A percentile compares a stretch with the other conserved stretches of the same genome.
These are phyloP conservation scores for Venturia oleaginea DNA, from an alignment of 2,329 filamentous ascomycete species.

Conservation along the genomic window DNA sequence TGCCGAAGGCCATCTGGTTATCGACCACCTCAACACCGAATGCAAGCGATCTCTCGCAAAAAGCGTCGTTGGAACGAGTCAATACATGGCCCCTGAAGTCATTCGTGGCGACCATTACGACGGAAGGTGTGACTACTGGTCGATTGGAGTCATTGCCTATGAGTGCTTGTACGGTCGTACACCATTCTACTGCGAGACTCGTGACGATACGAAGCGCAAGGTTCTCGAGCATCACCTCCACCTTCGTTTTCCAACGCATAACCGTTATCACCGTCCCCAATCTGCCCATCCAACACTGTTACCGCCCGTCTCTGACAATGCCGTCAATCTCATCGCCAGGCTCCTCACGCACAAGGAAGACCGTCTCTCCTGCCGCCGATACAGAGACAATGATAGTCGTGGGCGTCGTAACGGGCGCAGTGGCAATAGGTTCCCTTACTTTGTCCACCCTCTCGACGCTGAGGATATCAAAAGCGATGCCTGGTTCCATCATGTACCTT, in stretches of 20 bases:
- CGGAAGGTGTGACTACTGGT: constrained; percentile 94
- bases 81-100: constrained; percentile 97
- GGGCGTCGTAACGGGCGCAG: neutral
- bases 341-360: constrained; percentile 66
- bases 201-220: constrained; percentile 75
- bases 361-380: constrained; percentile 68
- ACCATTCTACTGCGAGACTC: constrained; percentile 74
- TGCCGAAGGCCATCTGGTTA: constrained; percentile 39
- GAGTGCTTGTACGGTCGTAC: constrained; percentile 91
- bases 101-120: constrained; percentile 76
- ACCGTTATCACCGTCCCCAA: constrained; percentile 45
- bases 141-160: constrained; percentile 85
- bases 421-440: constrained; percentile 30
- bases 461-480: constrained; percentile 82
- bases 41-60: constrained; percentile 53
- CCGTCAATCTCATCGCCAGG: constrained; percentile 65
- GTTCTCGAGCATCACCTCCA: constrained; percentile 54
- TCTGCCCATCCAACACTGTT: constrained; percentile 28
- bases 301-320: constrained; percentile 54
- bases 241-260: constrained; percentile 50
- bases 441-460: constrained; percentile 76
- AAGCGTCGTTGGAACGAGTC: constrained; percentile 88
- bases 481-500: constrained; percentile 74
- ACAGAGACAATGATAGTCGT: constrained; percentile 54
- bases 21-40: constrained; percentile 61